A percentile compares a stretch with the other conserved stretches of the same genome.
Evolutionary conservation across 2,329 filamentous ascomycete genomes (phyloP).

Genomic region (Stromatinia cepivora): DNA sequence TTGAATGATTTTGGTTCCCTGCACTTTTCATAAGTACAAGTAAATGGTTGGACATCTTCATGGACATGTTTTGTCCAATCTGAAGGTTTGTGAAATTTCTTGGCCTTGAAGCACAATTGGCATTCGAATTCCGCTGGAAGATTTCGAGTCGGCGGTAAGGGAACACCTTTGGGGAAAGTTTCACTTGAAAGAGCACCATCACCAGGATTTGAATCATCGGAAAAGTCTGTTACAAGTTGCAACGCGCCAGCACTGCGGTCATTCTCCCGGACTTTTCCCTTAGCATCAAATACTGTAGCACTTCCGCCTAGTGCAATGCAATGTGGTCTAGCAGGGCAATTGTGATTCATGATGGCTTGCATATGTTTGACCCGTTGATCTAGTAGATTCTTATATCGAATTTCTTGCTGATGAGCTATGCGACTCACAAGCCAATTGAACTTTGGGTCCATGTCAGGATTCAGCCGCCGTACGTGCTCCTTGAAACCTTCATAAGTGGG

Average conservation of each 20-base stretch:
- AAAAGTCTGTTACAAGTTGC: slow-evolving; percentile 55
- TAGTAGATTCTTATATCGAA: slow-evolving; percentile 76
- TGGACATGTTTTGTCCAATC: slow-evolving; percentile 98
- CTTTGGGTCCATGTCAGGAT: slow-evolving; percentile 64
- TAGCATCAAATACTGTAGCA: slow-evolving; percentile 60
- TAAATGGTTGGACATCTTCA: slow-evolving; percentile 90
- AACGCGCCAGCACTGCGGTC: slow-evolving; percentile 58
- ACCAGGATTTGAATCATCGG: slow-evolving; percentile 64
- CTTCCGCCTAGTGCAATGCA: slow-evolving; percentile 70
- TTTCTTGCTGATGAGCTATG: slow-evolving; percentile 77
- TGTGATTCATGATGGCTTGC: slow-evolving; percentile 54
- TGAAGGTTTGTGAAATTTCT: slow-evolving; percentile 85
- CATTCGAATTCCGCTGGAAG: slow-evolving; percentile 90
- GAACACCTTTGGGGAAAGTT: slow-evolving; percentile 78
- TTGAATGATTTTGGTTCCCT: slow-evolving; percentile 89
- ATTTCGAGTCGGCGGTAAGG: slow-evolving; percentile 72
- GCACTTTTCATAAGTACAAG: slow-evolving; percentile 84
- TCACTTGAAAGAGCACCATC: slow-evolving; percentile 71
- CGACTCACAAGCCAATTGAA: slow-evolving; percentile 71
- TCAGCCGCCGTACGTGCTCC: slow-evolving; percentile 69
- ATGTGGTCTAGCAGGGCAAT: slow-evolving; percentile 60
- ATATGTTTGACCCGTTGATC: slow-evolving; percentile 70
- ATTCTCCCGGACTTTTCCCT: slow-evolving; percentile 57
- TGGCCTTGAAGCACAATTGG: slow-evolving; percentile 79
- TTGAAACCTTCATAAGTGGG: slow-evolving; percentile 77